Conservation (phyloP, 192 early-diverging fungal species). For the Cetraspora pellucida region DNA sequence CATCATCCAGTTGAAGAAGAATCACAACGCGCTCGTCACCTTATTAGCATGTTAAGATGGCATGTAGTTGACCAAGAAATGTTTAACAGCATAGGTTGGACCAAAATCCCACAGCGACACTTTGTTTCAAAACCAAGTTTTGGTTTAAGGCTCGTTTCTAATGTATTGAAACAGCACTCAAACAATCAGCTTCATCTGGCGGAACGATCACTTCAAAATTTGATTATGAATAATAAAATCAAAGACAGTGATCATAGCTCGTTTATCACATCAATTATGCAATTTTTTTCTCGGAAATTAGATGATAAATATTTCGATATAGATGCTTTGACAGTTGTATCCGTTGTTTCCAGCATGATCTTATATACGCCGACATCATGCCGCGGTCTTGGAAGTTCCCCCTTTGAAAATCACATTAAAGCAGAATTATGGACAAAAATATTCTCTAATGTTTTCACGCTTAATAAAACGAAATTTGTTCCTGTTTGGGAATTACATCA, state of each 20-base stretch:
- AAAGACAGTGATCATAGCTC: constrained; percentile 9
- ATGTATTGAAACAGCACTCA: constrained; percentile 26
- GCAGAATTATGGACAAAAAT: constrained; percentile 35
- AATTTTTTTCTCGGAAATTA: constrained; percentile 31
- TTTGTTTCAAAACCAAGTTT: constrained; percentile 27
- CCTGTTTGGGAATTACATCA: constrained; percentile 35
- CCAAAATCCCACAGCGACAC: neutral
- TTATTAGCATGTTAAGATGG: constrained; percentile 14
- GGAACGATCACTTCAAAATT: constrained; percentile 28
- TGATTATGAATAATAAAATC: constrained; percentile 25
- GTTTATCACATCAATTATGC: constrained; percentile 11
- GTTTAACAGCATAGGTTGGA: constrained; percentile 5
- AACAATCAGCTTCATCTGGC: constrained; percentile 28
- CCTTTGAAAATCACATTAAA: constrained; percentile 37
- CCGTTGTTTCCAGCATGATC: constrained; percentile 21
- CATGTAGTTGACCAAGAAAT: constrained; percentile 24
- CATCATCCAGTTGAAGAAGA: constrained; percentile 22
- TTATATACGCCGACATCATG: constrained; percentile 32
- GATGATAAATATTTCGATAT: constrained; percentile 33
- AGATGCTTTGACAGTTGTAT: constrained; percentile 31
- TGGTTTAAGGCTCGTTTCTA: constrained; percentile 29
- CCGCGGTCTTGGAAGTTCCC: constrained; percentile 25
- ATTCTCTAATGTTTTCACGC: constrained; percentile 17
- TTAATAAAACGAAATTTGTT: constrained; percentile 27
- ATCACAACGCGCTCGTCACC: constrained; percentile 20